A percentile compares a stretch with the other conserved stretches of the same genome.
These are phyloP conservation scores for Cucurbitaria berberidis DNA, from an alignment of 2,329 filamentous ascomycete species.

Conservation along the genomic window DNA sequence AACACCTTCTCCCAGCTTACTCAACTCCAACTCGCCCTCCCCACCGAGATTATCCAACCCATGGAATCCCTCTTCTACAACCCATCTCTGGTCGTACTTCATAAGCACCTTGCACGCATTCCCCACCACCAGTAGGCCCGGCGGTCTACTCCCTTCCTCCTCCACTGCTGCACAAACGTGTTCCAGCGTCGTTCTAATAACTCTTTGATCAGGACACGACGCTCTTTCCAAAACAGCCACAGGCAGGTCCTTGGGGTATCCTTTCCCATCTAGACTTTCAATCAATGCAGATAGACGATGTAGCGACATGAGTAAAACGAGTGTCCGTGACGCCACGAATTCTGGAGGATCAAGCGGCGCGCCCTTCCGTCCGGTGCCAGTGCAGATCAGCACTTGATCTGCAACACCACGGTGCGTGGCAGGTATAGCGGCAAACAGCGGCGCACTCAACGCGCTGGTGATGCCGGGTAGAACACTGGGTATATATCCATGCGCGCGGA, in stretches of 20 bases:
- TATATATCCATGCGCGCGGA: conserved; percentile 72
- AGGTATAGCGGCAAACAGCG: conserved; percentile 86
- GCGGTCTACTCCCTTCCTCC: conserved; percentile 85
- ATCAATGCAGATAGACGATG: conserved; percentile 81
- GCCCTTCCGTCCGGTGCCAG: conserved; percentile 91
- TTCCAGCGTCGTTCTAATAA: conserved; percentile 84
- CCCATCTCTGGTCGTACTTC: conserved; percentile 70
- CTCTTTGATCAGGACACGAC: conserved; percentile 90
- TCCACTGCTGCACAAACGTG: conserved; percentile 84
- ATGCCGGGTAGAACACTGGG: conserved; percentile 84
- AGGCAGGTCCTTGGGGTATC: conserved; percentile 78
- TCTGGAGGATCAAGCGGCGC: conserved; percentile 80
- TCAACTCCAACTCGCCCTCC: conserved; percentile 31
- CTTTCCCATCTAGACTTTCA: conserved; percentile 62
- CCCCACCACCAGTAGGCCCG: conserved; percentile 86
- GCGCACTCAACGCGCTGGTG: conserved; percentile 84
- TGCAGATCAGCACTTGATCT: conserved; percentile 95
- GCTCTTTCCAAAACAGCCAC: conserved; percentile 94
- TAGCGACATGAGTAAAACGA: conserved; percentile 93
- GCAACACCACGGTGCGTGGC: conserved; percentile 87
- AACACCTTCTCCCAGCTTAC: conserved; percentile 19
- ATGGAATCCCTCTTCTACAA: conserved; percentile 84
- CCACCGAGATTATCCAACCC: conserved; percentile 63
- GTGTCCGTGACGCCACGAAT: conserved; percentile 77
- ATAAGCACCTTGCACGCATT: conserved; percentile 80